Conservation (phyloP, 2,329 filamentous ascomycete genomes). For the Boeremia exigua region DNA sequence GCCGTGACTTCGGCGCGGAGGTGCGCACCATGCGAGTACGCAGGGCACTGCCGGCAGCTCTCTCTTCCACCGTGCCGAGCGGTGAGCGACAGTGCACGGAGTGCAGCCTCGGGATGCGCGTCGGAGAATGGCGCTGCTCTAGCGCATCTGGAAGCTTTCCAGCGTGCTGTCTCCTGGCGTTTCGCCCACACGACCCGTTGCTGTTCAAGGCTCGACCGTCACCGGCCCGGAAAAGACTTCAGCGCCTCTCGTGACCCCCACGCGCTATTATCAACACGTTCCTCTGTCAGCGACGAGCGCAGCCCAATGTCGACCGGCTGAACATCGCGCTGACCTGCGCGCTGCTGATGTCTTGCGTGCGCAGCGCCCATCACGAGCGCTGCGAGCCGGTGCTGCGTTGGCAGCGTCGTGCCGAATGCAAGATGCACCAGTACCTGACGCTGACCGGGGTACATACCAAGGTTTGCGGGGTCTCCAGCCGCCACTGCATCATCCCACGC, state of each 20-base stretch:
- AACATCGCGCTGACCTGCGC: neutral
- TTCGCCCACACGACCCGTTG: slow-evolving; percentile 15
- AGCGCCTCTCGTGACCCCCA: slow-evolving; percentile 38
- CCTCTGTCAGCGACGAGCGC: slow-evolving; percentile 7
- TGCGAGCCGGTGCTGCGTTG: slow-evolving; percentile 21
- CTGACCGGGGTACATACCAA: slow-evolving; percentile 29
- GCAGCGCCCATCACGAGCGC: slow-evolving; percentile 13
- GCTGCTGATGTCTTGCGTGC: slow-evolving; percentile 8
- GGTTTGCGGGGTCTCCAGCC: slow-evolving; percentile 37
- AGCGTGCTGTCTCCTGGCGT: slow-evolving; percentile 7
- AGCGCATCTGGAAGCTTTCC: slow-evolving; percentile 17
- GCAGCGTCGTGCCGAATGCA: slow-evolving; percentile 21
- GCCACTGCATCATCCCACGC: slow-evolving; percentile 44
- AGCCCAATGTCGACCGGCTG: slow-evolving; percentile 1
- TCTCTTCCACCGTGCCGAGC: neutral
- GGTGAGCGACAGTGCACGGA: slow-evolving; percentile 2
- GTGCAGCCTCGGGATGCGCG: slow-evolving; percentile 3
- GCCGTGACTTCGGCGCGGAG: neutral
- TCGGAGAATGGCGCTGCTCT: slow-evolving; percentile 14
- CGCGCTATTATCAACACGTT: slow-evolving; percentile 45
- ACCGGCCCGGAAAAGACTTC: slow-evolving; percentile 18
- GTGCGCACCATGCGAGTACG: neutral
- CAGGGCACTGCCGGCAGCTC: neutral
- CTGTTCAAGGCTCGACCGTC: slow-evolving; percentile 17
- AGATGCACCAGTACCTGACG: slow-evolving; percentile 40